Base-by-base conservation (phyloP, 305 asterid species). In the Plantago rigida region DNA sequence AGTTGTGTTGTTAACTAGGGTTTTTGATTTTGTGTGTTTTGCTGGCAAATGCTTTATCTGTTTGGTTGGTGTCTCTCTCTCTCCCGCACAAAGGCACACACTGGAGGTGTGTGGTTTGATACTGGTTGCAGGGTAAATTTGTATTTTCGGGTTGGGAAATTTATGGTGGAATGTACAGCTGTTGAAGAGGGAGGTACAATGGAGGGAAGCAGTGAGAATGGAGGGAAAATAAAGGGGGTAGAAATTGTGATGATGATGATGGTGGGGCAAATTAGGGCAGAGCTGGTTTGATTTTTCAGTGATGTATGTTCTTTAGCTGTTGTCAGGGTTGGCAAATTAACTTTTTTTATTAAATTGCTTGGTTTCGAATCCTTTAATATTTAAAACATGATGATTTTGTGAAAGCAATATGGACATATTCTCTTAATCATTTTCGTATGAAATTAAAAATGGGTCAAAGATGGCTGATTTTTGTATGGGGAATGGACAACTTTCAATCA, bases 231-330 rank as follows among this genome's bases (percentile, higher is more conserved):
- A 68, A 58, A 44, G 74, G 14, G 28, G 19, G 19, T 17, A 0
- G 19, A 17, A 17, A 68, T 62, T 59, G 60, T 44, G 42, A 50
- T 62, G 66, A 50, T 62, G 66, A 29, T 49, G 26, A 47, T 45
- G 34, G 70, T 69, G 77, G 79, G 79, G 72, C 72, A 44, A 70
- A 71, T 73, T 74, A 71, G 73, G 77, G 79, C 71, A 71, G 61
- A 56, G 64, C 62, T 61, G 70, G 63, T 44, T 62, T 41, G 60
- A 45, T 62, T 59, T 14, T 8, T 52, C 62, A 34, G 51, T 47
- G 44, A 8, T 22, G 53, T 17, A 70, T 63, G n/a, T n/a, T n/a
- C n/a, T n/a, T n/a, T 52, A 62, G 74, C 69, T 73, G 78, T 24
- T 3, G 22, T 47, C 22, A 47, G 69, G 75, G 62, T 63, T 70